Conservation (phyloP, 2,329 filamentous ascomycete species). For the Helminthosporium solani region DNA sequence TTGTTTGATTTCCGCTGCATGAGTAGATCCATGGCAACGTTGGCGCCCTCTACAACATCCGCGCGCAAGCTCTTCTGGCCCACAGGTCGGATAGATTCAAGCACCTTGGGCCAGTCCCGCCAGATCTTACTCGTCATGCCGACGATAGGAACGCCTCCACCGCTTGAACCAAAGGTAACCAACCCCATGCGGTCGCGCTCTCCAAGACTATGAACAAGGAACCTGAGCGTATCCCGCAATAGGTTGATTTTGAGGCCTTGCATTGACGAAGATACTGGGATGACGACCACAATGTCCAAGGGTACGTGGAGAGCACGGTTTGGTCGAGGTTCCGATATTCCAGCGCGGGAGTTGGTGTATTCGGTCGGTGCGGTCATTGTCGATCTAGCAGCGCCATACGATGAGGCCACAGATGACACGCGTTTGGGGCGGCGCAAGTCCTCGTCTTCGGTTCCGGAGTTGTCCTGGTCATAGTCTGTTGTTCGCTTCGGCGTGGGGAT, state of each 20-base stretch:
- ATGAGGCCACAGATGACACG: constrained; percentile 81
- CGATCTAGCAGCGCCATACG: constrained; percentile 78
- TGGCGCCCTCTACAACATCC: constrained; percentile 95
- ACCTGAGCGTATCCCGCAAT: constrained; percentile 85
- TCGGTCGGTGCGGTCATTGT: constrained; percentile 87
- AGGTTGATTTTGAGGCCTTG: constrained; percentile 98
- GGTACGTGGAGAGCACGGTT: constrained; percentile 74
- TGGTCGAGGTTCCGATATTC: constrained; percentile 47
- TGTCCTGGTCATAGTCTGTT: constrained; percentile 74
- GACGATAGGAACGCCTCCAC: constrained; percentile 90
- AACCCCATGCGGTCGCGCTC: constrained; percentile 95
- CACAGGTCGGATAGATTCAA: constrained; percentile 85
- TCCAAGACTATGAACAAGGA: constrained; percentile 85
- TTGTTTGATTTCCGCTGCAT: constrained; percentile 98
- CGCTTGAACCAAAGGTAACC: constrained; percentile 93
- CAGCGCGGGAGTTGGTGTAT: constrained; percentile 69
- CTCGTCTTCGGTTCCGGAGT: constrained; percentile 84
- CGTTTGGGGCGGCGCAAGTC: constrained; percentile 71
- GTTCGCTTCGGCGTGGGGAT: constrained; percentile 60
- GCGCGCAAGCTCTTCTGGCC: constrained; percentile 95
- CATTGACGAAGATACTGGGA: constrained; percentile 97
- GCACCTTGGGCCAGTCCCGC: constrained; percentile 84
- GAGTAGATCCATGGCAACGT: constrained; percentile 95
- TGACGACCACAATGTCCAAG: constrained; percentile 92
- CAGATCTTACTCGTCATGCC: constrained; percentile 96